phyloP scores from a whole-genome alignment of 2,329 filamentous ascomycete genomes.

The Onygenales sp. region DNA sequence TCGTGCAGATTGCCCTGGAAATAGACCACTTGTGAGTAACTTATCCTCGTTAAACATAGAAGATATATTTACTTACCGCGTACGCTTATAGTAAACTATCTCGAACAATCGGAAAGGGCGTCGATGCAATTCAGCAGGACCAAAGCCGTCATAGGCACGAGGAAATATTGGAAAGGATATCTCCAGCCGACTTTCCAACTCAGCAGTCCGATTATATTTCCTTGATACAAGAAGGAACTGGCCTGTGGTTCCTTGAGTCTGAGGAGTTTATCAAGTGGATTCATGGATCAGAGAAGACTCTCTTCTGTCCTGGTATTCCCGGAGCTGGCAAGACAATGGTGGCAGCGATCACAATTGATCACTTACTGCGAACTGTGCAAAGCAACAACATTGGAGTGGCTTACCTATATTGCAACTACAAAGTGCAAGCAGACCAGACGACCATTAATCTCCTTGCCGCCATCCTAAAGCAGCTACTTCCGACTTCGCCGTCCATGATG shows the following conservation, averaged over 20 bases:
- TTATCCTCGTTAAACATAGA: too few relatives aligned
- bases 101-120: too few relatives aligned
- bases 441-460: not conserved
- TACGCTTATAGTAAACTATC: too few relatives aligned
- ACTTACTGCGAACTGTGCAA: constrained; percentile 2
- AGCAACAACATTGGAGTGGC: constrained; percentile 2
- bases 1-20: too few relatives aligned
- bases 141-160: too few relatives aligned
- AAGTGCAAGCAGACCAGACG: not conserved
- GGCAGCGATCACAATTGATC: constrained; percentile 9
- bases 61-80: too few relatives aligned
- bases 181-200: too few relatives aligned
- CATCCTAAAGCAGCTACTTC: constrained; percentile 7
- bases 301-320: constrained; percentile 9
- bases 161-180: too few relatives aligned
- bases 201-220: too few relatives aligned
- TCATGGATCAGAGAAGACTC: not conserved
- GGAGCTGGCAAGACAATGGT: constrained; percentile 12
- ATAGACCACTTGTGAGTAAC: too few relatives aligned
- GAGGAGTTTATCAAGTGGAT: constrained; percentile 20
- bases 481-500: constrained; percentile 1
- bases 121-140: too few relatives aligned
- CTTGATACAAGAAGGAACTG: constrained; percentile 31
- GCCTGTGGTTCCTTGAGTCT: constrained; percentile 36
- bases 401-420: constrained; percentile 2